phyloP scores from a whole-genome alignment of 257 asterid genomes.

The Przewalskia tangutica region DNA sequence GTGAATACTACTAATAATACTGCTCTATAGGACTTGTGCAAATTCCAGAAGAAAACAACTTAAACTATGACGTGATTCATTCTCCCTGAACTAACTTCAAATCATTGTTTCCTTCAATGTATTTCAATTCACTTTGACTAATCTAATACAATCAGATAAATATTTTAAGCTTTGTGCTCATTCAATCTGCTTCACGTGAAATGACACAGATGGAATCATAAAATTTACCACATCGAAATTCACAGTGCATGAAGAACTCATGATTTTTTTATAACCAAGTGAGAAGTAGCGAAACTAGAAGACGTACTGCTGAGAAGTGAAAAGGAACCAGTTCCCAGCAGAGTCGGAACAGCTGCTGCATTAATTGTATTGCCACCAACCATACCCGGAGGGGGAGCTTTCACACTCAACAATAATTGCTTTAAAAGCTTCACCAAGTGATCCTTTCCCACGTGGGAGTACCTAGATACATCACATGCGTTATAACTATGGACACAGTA shows the following conservation, averaged over 20 bases:
- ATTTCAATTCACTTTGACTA: not conserved
- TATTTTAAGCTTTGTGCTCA: not conserved
- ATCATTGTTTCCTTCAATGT: not conserved
- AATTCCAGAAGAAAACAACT: not conserved
- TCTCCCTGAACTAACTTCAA: not conserved
- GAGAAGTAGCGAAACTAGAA: conserved; percentile 12
- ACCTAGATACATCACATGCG: conserved; percentile 34
- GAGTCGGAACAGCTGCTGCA: conserved; percentile 90
- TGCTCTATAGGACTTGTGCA: not conserved
- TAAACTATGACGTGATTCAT: not conserved
- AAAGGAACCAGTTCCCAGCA: conserved; percentile 80
- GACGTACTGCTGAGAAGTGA: conserved; percentile 68
- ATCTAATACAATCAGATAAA: not conserved
- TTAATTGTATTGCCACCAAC: conserved; percentile 39
- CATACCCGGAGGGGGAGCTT: conserved; percentile 40
- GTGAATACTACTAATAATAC: not conserved
- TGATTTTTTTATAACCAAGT: not conserved
- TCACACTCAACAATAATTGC: conserved; percentile 56
- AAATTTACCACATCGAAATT: not conserved
- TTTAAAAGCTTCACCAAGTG: conserved; percentile 93
- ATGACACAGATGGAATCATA: not conserved
- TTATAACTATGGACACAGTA: conserved; percentile 6
- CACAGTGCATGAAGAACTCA: not conserved
- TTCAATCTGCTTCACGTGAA: not conserved
- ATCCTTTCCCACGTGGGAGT: conserved; percentile 76